Evolutionary conservation across 2,329 filamentous ascomycete species (phyloP), one percentile per base, ranked within the genome.

Genomic region (Penicillium sp.): DNA sequence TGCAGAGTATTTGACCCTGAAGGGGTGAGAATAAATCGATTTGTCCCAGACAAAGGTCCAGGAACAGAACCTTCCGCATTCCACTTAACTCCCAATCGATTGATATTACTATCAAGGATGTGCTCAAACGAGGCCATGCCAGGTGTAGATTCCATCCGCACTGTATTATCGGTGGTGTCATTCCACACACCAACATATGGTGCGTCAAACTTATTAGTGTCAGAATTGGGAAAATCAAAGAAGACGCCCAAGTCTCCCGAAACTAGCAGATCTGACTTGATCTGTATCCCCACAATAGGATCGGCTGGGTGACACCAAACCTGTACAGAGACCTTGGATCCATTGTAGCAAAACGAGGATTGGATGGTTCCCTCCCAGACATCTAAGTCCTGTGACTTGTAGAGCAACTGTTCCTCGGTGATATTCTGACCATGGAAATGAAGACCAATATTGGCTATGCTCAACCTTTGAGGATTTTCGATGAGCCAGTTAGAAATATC

Each of bases 111-210:
- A 43, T 57, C 46, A 31, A 57, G 27, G 16, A 11, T 13, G 25
- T 59, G 54, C 9, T 49, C 14, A 42, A 59, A 53, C 13, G 50
- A 35, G 13, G 55, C 55, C 39, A 35, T 49, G 1, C 25, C 16
- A n/a, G 10, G 9, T 11, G n/a, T 48, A 14, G 50, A 59, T 5
- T 10, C 9, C 21, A 45, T 16, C 2, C 14, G 27, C 13, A 61
- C 49, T 10, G 74, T 3, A 72, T 67, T 19, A 81, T 72, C 2
- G 64, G 66, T 6, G 68, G 75, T 10, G 62, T 75, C 77, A 63
- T 83, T 81, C 69, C 79, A 83, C 4, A 81, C 67, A 1, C 82
- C 82, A 1, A 85, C 81, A 58, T 80, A 84, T 1, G 82, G 81
- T 2, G 80, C 80, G 37, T 84, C 81, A 55, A 84, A 84, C 61